Evolutionary conservation across 78 protist species (phyloP).

Genomic region (Dictyostelium brefeldianum): DNA sequence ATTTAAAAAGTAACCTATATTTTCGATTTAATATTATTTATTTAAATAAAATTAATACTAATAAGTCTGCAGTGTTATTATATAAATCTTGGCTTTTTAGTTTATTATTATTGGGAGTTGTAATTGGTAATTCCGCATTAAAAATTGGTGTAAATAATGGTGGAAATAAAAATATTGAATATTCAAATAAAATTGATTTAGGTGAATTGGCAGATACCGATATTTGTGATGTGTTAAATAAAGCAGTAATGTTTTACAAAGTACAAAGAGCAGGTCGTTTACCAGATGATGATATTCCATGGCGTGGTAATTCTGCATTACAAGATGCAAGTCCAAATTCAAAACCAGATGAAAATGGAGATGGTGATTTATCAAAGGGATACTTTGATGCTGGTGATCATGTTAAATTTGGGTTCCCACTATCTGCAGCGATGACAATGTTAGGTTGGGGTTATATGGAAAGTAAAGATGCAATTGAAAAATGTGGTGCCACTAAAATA

Average conservation of each 20-base stretch:
- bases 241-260: conserved; percentile 43
- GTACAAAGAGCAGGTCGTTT: conserved; percentile 60
- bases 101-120: not conserved
- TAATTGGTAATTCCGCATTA: not conserved
- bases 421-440: conserved; percentile 70
- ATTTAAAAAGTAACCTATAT: too few relatives aligned
- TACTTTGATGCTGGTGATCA: conserved; percentile 78
- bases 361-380: conserved; percentile 52
- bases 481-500: conserved; percentile 21
- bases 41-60: too few relatives aligned
- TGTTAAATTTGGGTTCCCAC: conserved; percentile 68
- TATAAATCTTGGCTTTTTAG: too few relatives aligned
- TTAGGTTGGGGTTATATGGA: conserved; percentile 70
- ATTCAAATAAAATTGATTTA: not conserved
- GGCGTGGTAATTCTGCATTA: conserved; percentile 59
- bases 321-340: conserved; percentile 37
- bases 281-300: conserved; percentile 65
- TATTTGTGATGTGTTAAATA: conserved; percentile 40
- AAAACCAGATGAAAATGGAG: conserved; percentile 12
- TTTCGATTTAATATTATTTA: too few relatives aligned
- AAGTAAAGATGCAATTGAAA: conserved; percentile 18
- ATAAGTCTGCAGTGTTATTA: too few relatives aligned
- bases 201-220: conserved; percentile 19
- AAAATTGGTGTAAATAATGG: not conserved
- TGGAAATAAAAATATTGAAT: not conserved